These are phyloP conservation scores for Agastache rugosa DNA, from an alignment of 257 asterid genomes.

Conservation along the genomic window DNA sequence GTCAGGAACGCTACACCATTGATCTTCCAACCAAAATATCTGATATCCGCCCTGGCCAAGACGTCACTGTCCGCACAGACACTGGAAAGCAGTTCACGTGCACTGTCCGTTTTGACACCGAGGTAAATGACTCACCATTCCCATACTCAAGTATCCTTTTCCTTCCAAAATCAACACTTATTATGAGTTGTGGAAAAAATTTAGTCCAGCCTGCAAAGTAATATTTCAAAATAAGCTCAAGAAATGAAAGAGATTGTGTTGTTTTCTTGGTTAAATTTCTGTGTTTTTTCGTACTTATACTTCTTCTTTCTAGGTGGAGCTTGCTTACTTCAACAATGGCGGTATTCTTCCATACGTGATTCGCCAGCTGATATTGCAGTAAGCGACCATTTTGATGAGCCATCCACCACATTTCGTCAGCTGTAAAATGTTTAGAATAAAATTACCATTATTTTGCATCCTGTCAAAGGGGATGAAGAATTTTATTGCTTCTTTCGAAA, in stretches of 20 bases:
- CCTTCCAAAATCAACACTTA: background rate
- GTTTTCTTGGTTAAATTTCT: background rate
- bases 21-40: conserved; percentile 80
- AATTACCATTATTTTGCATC: conserved; percentile 31
- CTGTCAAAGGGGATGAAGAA: conserved; percentile 41
- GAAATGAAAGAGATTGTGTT: background rate
- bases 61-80: conserved; percentile 70
- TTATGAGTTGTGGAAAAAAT: background rate
- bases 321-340: conserved; percentile 83
- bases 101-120: conserved; percentile 87
- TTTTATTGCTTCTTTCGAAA: conserved; percentile 34
- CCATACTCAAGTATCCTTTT: background rate
- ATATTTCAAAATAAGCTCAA: background rate
- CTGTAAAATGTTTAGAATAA: conserved; percentile 45
- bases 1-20: conserved; percentile 85
- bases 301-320: conserved; percentile 55
- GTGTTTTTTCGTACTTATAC: background rate
- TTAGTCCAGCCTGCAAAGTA: background rate
- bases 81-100: conserved; percentile 84
- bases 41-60: conserved; percentile 95
- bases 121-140: conserved; percentile 54
- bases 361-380: conserved; percentile 71
- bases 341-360: conserved; percentile 88
- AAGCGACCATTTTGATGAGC: conserved; percentile 32
- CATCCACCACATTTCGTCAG: conserved; percentile 27